These are phyloP conservation scores for Suillus plorans DNA, from an alignment of 768 basidiomycete genomes.

Conservation along the genomic window DNA sequence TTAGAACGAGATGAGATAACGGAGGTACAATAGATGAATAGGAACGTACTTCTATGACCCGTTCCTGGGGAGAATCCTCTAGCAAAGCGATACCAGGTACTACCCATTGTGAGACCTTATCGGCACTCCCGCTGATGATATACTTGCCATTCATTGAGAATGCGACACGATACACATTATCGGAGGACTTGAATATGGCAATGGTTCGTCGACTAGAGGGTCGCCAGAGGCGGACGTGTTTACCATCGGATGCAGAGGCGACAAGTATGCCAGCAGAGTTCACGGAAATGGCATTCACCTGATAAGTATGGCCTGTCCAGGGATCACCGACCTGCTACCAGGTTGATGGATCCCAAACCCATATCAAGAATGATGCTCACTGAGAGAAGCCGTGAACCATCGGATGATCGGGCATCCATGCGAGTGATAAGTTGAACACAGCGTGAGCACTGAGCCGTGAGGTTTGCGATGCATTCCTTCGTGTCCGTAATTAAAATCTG, in stretches of 20 bases:
- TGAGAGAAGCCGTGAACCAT: not conserved
- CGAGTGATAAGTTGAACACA: not conserved
- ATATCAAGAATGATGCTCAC: not conserved
- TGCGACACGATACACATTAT: not conserved
- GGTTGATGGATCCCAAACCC: not conserved
- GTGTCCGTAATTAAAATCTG: not conserved
- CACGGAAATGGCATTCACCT: not conserved
- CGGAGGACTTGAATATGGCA: not conserved
- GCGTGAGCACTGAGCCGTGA: not conserved
- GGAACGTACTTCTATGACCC: not conserved
- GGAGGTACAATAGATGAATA: not conserved
- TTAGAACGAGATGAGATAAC: not conserved
- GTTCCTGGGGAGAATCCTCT: not conserved
- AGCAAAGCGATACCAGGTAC: not conserved
- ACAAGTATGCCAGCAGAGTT: not conserved
- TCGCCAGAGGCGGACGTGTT: not conserved
- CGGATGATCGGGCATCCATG: not conserved
- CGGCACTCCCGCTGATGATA: not conserved
- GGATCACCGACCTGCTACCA: not conserved
- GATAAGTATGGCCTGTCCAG: not conserved
- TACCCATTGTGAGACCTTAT: not conserved
- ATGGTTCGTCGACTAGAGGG: not conserved
- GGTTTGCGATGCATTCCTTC: not conserved
- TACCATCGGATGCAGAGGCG: not conserved
- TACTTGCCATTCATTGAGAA: not conserved